Conservation (phyloP, 2,329 filamentous ascomycete species). For the Colletotrichum ledebouriae region DNA sequence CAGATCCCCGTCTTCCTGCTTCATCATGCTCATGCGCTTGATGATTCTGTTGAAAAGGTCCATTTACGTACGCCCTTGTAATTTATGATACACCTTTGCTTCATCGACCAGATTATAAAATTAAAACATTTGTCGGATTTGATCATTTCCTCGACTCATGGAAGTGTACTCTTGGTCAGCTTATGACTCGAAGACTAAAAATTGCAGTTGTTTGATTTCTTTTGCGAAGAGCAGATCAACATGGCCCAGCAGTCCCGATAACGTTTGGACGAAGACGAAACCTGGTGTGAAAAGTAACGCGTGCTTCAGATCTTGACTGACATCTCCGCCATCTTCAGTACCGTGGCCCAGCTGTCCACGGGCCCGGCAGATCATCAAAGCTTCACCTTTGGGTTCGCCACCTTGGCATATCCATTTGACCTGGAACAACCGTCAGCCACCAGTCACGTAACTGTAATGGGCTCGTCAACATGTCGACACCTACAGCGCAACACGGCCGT, state of each 20-base stretch:
- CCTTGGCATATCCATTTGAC: slow-evolving; percentile 51
- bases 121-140: neutral
- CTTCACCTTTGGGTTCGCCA: slow-evolving; percentile 48
- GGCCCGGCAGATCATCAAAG: slow-evolving; percentile 42
- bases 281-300: slow-evolving; percentile 11
- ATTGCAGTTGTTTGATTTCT: neutral
- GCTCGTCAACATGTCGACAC: neutral
- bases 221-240: neutral
- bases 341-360: neutral
- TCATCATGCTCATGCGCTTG: no score
- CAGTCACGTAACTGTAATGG: slow-evolving; percentile 32
- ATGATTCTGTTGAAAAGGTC: no score
- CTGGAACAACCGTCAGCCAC: slow-evolving; percentile 36
- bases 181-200: slow-evolving; percentile 10
- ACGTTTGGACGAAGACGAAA: slow-evolving; percentile 30
- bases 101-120: no score
- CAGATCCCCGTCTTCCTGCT: no score
- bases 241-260: neutral
- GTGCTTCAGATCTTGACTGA: neutral
- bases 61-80: no score
- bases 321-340: neutral
- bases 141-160: slow-evolving; percentile 6
- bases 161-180: neutral
- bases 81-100: no score
- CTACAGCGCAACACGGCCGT: slow-evolving; percentile 54